These are phyloP conservation scores for Podospora comata DNA, from an alignment of 495 filamentous ascomycete genomes.

Conservation along the genomic window DNA sequence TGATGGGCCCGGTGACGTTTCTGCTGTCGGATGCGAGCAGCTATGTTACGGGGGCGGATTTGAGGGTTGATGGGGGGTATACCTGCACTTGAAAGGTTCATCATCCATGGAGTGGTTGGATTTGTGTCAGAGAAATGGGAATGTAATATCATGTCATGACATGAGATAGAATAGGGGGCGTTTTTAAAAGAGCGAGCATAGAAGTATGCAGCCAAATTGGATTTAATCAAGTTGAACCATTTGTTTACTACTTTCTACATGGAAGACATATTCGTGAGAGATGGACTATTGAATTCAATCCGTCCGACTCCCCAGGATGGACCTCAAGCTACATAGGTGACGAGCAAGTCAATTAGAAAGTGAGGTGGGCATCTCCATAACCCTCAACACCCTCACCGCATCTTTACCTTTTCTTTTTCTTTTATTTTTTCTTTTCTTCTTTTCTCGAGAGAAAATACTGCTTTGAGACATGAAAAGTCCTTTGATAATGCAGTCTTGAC, in stretches of 20 bases:
- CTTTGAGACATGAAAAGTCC: neutral
- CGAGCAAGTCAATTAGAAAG: too few relatives aligned
- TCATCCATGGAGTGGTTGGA: neutral
- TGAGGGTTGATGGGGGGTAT: slow-evolving; percentile 90
- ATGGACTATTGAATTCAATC: too few relatives aligned
- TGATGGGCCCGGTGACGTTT: slow-evolving; percentile 92
- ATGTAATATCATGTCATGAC: neutral
- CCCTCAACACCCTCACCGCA: too few relatives aligned
- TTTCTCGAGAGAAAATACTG: neutral
- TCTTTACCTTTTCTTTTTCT: too few relatives aligned
- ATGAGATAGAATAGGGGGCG: neutral
- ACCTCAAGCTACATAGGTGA: too few relatives aligned
- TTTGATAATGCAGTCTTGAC: neutral
- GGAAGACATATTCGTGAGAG: too few relatives aligned
- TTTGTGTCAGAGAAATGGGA: neutral
- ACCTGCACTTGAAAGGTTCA: slow-evolving; percentile 56
- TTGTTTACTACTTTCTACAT: too few relatives aligned
- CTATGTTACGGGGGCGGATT: slow-evolving; percentile 87
- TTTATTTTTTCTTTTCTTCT: too few relatives aligned
- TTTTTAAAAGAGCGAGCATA: neutral
- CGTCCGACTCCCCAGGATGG: too few relatives aligned
- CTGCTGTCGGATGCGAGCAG: slow-evolving; percentile 78
- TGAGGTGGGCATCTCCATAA: too few relatives aligned
- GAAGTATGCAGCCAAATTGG: neutral
- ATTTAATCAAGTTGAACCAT: too few relatives aligned